Base-by-base conservation (phyloP, 805 yeast genomes). In the Sugiyamaella marilandica region DNA sequence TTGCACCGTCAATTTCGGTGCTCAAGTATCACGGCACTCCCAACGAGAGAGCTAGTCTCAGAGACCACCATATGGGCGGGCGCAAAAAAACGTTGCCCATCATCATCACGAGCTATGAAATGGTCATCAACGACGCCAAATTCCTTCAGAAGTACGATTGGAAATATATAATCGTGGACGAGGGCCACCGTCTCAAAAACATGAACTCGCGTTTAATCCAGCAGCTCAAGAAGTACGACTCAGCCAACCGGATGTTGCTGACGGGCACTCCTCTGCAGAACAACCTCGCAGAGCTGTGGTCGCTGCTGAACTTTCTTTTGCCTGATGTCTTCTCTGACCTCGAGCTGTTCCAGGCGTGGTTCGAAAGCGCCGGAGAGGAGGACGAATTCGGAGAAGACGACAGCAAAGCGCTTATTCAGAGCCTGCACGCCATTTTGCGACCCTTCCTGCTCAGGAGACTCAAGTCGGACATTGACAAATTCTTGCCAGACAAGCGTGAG, bases 51-150 rank as follows among this genome's bases (percentile, higher is more conserved):
- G 99, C 63, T 84, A 85, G 58, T 99, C 99, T 1, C 94, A 98
- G 99, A 91, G 91, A 64, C 89, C 98, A 94, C 70, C 98, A 92
- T 67, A 92, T 92, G 99, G 98, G 98, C 0, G 53, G 79, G 85
- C 50, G 24, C 13, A 87, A 52, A 95, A 90, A 0, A 95, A 92
- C 65, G 81, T 96, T 0, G 75, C 98, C 95, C 66, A 94, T 94
- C n/a, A 92, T 98, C 65, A 91, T 94, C 57, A 95, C 98, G 0
- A 91, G 98, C 0, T 94, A 94, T 65, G 99, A 94, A 68, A 76
- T 94, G 47, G 97, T 95, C n/a, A 91, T 94, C 9, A 98, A 94
- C 64, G 99, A 94, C 69, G 97, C 92, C 58, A 90, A 86, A 55
- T 87, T 94, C 0, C 94, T 94, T 70, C 82, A 91, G 61, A 78